Percentiles rank a stretch among this genome's conserved stretches.
Conservation (phyloP, 2,329 filamentous ascomycete genomes). For the Alternaria dauci region DNA sequence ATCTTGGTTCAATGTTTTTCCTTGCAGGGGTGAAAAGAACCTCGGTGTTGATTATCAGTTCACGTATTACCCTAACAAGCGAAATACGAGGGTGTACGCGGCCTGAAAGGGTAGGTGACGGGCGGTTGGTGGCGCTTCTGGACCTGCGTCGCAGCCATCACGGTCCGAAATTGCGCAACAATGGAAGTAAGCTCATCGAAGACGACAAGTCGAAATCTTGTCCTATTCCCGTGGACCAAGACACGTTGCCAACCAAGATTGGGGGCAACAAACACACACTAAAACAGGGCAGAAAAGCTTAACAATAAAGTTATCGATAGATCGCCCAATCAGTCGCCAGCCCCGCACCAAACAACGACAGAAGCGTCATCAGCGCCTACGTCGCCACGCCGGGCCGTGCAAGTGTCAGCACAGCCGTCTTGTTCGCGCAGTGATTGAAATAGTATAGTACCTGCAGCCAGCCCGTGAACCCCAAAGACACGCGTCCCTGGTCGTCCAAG, state of each 20-base stretch:
- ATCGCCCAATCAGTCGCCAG: conserved; percentile 4
- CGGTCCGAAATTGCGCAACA: not conserved
- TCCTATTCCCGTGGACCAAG: not conserved
- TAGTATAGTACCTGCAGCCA: conserved; percentile 4
- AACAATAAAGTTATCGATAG: conserved; percentile 1
- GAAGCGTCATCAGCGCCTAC: conserved; percentile 9
- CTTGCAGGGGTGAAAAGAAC: not conserved
- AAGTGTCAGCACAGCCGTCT: conserved; percentile 5
- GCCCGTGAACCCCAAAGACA: not conserved
- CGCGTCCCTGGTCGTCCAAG: not conserved
- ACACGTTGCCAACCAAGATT: not conserved
- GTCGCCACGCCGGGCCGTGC: conserved; percentile 6
- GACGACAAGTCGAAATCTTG: not conserved
- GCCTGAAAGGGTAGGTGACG: not conserved
- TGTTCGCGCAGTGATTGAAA: conserved; percentile 1
- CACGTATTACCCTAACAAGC: not conserved
- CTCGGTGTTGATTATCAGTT: not conserved
- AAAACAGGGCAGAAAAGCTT: conserved; percentile 1
- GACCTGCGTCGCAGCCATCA: not conserved
- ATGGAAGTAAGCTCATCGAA: not conserved
- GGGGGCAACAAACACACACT: not conserved
- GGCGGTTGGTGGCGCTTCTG: not conserved
- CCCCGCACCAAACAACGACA: conserved; percentile 6
- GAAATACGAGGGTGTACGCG: not conserved
- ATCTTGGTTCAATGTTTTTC: not conserved